These are phyloP conservation scores for Capsella rubella DNA, from an alignment of 441 rosid genomes.

Conservation along the genomic window DNA sequence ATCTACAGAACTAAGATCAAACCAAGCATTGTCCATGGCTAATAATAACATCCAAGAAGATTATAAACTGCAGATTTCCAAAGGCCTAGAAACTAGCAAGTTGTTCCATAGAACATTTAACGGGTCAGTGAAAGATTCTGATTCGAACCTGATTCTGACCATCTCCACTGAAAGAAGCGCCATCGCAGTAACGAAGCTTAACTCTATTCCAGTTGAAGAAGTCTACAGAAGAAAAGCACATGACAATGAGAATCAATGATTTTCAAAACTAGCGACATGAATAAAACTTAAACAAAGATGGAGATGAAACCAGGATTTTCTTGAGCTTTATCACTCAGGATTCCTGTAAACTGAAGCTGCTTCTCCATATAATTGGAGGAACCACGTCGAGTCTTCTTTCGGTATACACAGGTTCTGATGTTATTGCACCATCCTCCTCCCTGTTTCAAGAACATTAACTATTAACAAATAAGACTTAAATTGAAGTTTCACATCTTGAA, in stretches of 20 bases:
- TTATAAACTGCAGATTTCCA: not conserved
- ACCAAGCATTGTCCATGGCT: not conserved
- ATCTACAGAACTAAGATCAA: not conserved
- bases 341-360: conserved; percentile 80
- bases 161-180: conserved; percentile 93
- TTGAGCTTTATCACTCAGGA: conserved; percentile 82
- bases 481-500: not conserved
- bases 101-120: conserved; percentile 6
- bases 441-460: conserved; percentile 46
- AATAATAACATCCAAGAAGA: not conserved
- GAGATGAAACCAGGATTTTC: conserved; percentile 75
- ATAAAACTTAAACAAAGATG: not conserved
- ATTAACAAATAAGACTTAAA: not conserved
- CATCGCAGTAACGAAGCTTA: conserved; percentile 94
- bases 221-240: conserved; percentile 56
- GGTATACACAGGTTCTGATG: conserved; percentile 76
- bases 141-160: conserved; percentile 70
- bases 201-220: conserved; percentile 98
- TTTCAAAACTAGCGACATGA: conserved; percentile 6
- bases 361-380: conserved; percentile 93
- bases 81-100: conserved; percentile 13
- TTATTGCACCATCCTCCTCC: conserved; percentile 99
- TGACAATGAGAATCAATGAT: not conserved
- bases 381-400: conserved; percentile 85
- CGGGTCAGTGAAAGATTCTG: not conserved